These are phyloP conservation scores for Bombardia bombarda DNA, from an alignment of 495 filamentous ascomycete species.

Conservation along the genomic window DNA sequence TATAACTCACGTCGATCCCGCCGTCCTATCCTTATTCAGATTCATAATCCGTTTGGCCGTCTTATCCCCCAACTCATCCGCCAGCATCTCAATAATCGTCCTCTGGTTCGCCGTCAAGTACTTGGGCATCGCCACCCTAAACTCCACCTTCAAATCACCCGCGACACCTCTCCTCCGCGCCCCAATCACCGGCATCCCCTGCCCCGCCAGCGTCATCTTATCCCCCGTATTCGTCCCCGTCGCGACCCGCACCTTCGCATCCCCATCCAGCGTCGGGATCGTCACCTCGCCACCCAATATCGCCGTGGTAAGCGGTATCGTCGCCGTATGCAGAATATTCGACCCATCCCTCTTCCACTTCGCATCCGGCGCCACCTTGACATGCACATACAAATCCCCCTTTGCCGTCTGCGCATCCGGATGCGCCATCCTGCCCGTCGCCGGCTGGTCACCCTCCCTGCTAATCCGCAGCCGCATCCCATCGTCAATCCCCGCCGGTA, in stretches of 20 bases:
- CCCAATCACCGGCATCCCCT: constrained; percentile 82
- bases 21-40: not conserved
- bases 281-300: constrained; percentile 82
- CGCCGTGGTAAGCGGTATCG: constrained; percentile 87
- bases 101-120: constrained; percentile 84
- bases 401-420: constrained; percentile 50
- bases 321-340: constrained; percentile 86
- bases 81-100: constrained; percentile 86
- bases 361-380: constrained; percentile 73
- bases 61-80: constrained; percentile 88
- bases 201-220: constrained; percentile 72
- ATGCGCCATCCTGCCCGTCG: constrained; percentile 54
- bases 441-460: constrained; percentile 79
- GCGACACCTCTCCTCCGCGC: constrained; percentile 33
- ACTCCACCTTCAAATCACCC: constrained; percentile 90
- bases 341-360: constrained; percentile 80
- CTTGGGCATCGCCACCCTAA: constrained; percentile 91
- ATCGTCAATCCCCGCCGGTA: constrained; percentile 90
- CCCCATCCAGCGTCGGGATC: constrained; percentile 82
- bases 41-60: constrained; percentile 88
- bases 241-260: constrained; percentile 79
- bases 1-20: too few species aligned
- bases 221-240: constrained; percentile 92
- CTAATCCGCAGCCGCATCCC: constrained; percentile 80
- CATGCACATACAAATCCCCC: constrained; percentile 82